Evolutionary conservation across 257 asterid species (phyloP).

Genomic region (Catharanthus roseus): DNA sequence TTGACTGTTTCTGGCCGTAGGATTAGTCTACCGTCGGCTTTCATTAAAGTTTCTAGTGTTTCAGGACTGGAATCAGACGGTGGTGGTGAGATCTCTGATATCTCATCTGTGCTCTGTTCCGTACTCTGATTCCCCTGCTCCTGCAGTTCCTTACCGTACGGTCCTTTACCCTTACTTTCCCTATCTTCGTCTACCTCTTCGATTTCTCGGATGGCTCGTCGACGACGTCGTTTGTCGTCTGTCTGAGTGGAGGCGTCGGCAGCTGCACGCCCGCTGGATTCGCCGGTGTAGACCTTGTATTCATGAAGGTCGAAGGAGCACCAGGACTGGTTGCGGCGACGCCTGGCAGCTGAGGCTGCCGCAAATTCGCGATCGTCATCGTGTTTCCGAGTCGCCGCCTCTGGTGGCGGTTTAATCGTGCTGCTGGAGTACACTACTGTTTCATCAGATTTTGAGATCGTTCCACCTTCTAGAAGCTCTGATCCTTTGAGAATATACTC

Average conservation of each 20-base stretch:
- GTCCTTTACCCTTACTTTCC: constrained; percentile 8
- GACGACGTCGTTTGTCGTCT: constrained; percentile 52
- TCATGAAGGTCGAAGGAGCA: constrained; percentile 65
- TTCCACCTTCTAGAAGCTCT: constrained; percentile 35
- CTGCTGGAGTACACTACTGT: constrained; percentile 14
- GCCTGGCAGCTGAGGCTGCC: constrained; percentile 18
- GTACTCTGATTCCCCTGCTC: constrained; percentile 17
- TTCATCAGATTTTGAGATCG: constrained; percentile 22
- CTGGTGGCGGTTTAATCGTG: constrained; percentile 22
- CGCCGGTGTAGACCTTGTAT: constrained; percentile 56
- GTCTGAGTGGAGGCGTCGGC: constrained; percentile 78
- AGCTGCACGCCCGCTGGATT: constrained; percentile 30
- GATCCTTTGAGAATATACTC: constrained; percentile 94
- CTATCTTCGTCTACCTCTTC: constrained; percentile 34
- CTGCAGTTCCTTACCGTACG: neutral
- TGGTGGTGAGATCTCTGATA: constrained; percentile 53
- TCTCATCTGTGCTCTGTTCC: constrained; percentile 31
- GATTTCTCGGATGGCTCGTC: constrained; percentile 30
- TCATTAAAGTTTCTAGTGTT: constrained; percentile 63
- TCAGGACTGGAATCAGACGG: constrained; percentile 89
- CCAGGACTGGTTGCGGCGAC: constrained; percentile 80
- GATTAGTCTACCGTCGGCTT: constrained; percentile 47
- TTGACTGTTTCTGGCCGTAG: constrained; percentile 22
- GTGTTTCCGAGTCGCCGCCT: neutral
- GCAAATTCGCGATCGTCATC: constrained; percentile 15